A percentile compares a stretch with the other conserved stretches of the same genome.
These are phyloP conservation scores for Chaetoscypha palmicola DNA, from an alignment of 2,329 filamentous ascomycete genomes.

Conservation along the genomic window DNA sequence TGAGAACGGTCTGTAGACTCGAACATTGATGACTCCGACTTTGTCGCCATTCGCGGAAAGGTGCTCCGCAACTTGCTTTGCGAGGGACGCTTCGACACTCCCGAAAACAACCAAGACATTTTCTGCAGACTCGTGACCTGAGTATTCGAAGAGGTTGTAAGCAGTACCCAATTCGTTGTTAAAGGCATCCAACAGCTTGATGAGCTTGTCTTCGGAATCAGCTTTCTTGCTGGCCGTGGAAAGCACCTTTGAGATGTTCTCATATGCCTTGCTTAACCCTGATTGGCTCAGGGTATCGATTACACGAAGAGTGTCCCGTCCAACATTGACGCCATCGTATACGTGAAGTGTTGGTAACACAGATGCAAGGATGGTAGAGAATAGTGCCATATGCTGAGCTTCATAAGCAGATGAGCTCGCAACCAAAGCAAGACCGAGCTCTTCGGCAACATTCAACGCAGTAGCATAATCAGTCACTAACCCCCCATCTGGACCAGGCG, in stretches of 20 bases:
- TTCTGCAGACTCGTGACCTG: slow-evolving; percentile 72
- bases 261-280: slow-evolving; percentile 63
- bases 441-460: slow-evolving; percentile 75
- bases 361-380: slow-evolving; percentile 72
- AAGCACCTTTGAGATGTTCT: slow-evolving; percentile 54
- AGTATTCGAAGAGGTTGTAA: slow-evolving; percentile 91
- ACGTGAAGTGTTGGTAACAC: slow-evolving; percentile 79
- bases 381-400: slow-evolving; percentile 90
- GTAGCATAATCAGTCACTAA: slow-evolving; percentile 83
- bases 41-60: slow-evolving; percentile 67
- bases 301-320: slow-evolving; percentile 73
- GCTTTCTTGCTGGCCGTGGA: slow-evolving; percentile 61
- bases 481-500: slow-evolving; percentile 48
- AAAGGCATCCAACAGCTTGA: slow-evolving; percentile 64
- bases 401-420: slow-evolving; percentile 83
- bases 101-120: slow-evolving; percentile 88
- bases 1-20: slow-evolving; percentile 89
- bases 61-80: slow-evolving; percentile 69
- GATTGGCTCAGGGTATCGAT: slow-evolving; percentile 72
- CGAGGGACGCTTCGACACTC: slow-evolving; percentile 80
- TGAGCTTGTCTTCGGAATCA: slow-evolving; percentile 64
- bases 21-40: slow-evolving; percentile 84
- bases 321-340: slow-evolving; percentile 79
- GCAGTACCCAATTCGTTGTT: slow-evolving; percentile 91
- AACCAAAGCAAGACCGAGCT: slow-evolving; percentile 80